Evolutionary conservation across 345 rosid species (phyloP), one percentile per base, ranked within the genome.

Genomic region (Kandelia obovata): DNA sequence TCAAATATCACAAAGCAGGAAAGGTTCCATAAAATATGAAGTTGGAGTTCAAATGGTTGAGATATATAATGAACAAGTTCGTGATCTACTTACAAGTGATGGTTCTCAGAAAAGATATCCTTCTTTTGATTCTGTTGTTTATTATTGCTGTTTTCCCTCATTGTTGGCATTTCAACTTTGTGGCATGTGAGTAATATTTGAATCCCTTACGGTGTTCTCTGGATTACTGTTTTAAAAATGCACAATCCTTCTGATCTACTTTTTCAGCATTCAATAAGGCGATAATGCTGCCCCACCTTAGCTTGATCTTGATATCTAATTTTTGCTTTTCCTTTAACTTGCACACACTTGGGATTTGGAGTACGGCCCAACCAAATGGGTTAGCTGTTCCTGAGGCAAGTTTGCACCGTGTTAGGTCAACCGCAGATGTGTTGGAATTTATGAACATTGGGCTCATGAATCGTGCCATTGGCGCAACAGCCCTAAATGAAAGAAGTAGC

Each of bases 331-430:
- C 71, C 86, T 78, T 86, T 90, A 80, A 89, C 89, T 82, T 88
- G 84, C 99, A 80, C 83, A 95, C 99, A 73, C 96, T 95, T 72
- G 99, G 97, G 94, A 92, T 95, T 82, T 92, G 99, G 96, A 90
- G 74, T 77, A 85, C 88, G 19, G 77, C 96, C 71, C 97, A 84
- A 78, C 97, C 99, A 81, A 95, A 95, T 78, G 98, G 99, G 78
- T 82, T 95, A 73, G 97, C 96, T 74, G 99, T 95, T 69, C 99
- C 99, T 69, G 98, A 90, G 73, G 98, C 99, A 57, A 92, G 92
- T 79, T 88, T 95, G 90, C 92, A 87, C 68, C 62, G 80, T 32
- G 99, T 95, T 65, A 85, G 81, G 64, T 87, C 96, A 68, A 95
- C 96, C 5, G 60, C 81, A 68, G 98, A 92, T 82, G 99, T 95